A percentile compares a stretch with the other conserved stretches of the same genome.
phyloP scores from a whole-genome alignment of 352 stramenopile species.

The Pythium phragmiticola region DNA sequence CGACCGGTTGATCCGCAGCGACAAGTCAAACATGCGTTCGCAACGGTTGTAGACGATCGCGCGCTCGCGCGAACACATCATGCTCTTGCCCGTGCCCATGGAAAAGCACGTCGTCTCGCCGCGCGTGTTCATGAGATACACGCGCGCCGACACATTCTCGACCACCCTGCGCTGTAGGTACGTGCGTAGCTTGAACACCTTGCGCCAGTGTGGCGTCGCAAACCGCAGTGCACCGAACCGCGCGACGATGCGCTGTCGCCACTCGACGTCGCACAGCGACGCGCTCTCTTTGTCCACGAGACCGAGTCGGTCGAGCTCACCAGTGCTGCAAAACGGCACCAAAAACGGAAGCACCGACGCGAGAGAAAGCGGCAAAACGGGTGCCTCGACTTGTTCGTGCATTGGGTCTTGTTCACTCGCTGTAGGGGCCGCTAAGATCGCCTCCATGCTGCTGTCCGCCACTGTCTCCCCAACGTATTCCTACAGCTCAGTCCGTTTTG shows the following conservation, averaged over 20 bases:
- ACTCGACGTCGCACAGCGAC: conserved; percentile 55
- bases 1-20: conserved; percentile 82
- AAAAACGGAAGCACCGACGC: conserved; percentile 46
- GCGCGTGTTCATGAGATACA: conserved; percentile 84
- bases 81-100: conserved; percentile 44
- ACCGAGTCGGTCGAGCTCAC: conserved; percentile 44
- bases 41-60: conserved; percentile 81
- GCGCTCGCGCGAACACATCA: conserved; percentile 80
- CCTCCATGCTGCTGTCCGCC: conserved; percentile 5
- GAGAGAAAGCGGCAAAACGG: conserved; percentile 3
- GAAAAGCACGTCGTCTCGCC: conserved; percentile 73
- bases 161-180: conserved; percentile 63
- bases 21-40: conserved; percentile 87
- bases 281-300: conserved; percentile 49
- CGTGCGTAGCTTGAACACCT: conserved; percentile 62
- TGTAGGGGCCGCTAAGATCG: not conserved
- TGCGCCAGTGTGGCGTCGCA: conserved; percentile 51
- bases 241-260: conserved; percentile 50
- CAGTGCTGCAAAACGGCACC: conserved; percentile 42
- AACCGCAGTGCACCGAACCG: conserved; percentile 57
- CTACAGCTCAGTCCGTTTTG: not conserved
- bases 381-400: not conserved
- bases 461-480: not conserved
- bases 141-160: conserved; percentile 52
- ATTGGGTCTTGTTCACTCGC: not conserved